phyloP scores from a whole-genome alignment of 306 rosid genomes.

The Canavalia gladiata region DNA sequence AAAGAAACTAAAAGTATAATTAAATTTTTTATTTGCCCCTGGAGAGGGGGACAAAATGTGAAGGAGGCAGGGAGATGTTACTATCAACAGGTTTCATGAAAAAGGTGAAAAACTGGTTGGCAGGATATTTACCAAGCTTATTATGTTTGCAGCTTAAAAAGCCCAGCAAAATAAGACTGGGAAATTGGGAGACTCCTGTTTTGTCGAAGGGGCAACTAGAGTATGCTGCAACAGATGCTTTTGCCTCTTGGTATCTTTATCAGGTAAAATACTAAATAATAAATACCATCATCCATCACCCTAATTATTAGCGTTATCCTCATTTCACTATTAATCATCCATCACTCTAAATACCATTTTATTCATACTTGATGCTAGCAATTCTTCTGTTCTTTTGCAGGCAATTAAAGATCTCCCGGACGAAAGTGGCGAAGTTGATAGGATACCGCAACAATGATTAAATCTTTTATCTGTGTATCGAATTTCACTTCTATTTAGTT shows the following conservation, averaged over 20 bases:
- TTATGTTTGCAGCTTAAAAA: slow-evolving; percentile 75
- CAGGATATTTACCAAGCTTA: slow-evolving; percentile 37
- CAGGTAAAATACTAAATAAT: slow-evolving; percentile 60
- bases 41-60: not conserved
- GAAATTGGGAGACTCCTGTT: slow-evolving; percentile 82
- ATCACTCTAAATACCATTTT: not conserved
- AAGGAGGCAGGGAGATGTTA: slow-evolving; percentile 5
- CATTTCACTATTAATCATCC: not conserved
- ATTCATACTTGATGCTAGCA: not conserved
- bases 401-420: slow-evolving; percentile 70
- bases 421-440: slow-evolving; percentile 36
- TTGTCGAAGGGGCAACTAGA: slow-evolving; percentile 74
- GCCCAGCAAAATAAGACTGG: slow-evolving; percentile 67
- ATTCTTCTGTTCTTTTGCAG: slow-evolving; percentile 51
- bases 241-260: slow-evolving; percentile 82
- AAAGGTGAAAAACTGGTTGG: slow-evolving; percentile 15
- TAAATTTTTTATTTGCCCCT: not conserved
- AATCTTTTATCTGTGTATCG: slow-evolving; percentile 2
- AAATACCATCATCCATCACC: not conserved
- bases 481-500: slow-evolving; percentile 14
- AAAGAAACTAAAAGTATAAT: too few species aligned
- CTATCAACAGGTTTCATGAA: slow-evolving; percentile 11
- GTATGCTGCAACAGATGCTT: slow-evolving; percentile 96
- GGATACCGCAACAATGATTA: slow-evolving; percentile 40
- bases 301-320: not conserved